Conservation (phyloP, 805 yeast species). For the Saccharomyces paradoxus region DNA sequence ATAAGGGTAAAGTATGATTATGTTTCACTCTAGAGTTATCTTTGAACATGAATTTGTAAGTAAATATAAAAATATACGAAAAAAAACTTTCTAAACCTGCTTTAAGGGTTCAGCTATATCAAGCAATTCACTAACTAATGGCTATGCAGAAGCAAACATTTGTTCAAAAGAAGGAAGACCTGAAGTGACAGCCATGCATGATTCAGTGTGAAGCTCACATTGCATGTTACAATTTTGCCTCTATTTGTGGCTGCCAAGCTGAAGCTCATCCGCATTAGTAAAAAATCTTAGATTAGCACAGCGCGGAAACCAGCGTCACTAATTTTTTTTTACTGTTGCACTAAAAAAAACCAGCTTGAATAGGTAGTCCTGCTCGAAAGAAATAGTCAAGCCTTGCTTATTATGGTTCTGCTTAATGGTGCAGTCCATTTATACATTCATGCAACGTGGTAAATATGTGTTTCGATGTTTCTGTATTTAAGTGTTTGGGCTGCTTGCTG, state of each 20-base stretch:
- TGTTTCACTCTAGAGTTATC: too few species aligned
- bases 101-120: too few species aligned
- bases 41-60: too few species aligned
- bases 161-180: too few species aligned
- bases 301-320: neutral
- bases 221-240: neutral
- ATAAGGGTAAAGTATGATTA: too few species aligned
- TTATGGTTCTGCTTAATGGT: neutral
- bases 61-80: too few species aligned
- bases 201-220: too few species aligned
- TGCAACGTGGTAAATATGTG: neutral
- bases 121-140: too few species aligned
- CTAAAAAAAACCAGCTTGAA: neutral
- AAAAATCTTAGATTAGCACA: neutral
- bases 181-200: too few species aligned
- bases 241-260: neutral
- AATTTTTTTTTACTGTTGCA: neutral
- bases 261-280: neutral
- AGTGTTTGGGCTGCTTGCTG: neutral
- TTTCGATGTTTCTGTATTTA: neutral
- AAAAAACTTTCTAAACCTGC: too few species aligned
- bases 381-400: neutral
- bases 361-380: neutral
- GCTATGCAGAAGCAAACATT: too few species aligned
- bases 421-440: neutral